A percentile compares a stretch with the other conserved stretches of the same genome.
Evolutionary conservation across 352 stramenopile species (phyloP).

Genomic region (Phytophthora megakarya): DNA sequence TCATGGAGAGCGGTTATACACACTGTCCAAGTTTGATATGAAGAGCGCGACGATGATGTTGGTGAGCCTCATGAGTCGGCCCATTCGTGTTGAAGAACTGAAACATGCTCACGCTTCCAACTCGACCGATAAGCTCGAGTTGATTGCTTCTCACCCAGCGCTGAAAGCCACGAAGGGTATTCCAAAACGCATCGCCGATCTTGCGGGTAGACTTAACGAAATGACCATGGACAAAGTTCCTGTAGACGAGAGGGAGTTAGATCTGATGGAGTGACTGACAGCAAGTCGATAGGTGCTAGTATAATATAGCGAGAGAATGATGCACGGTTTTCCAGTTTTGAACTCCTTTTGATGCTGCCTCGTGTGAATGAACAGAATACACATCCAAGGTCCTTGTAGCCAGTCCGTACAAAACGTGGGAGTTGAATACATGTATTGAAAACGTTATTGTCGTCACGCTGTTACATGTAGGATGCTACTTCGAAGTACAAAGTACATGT

Average conservation of each 20-base stretch:
- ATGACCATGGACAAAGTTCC: slow-evolving; percentile 70
- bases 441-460: too few species aligned
- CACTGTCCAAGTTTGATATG: slow-evolving; percentile 64
- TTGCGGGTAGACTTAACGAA: slow-evolving; percentile 71
- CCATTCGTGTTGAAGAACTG: slow-evolving; percentile 72
- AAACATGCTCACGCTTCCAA: slow-evolving; percentile 39
- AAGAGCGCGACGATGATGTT: slow-evolving; percentile 80
- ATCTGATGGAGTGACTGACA: slow-evolving; percentile 41
- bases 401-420: too few species aligned
- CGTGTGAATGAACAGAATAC: too few species aligned
- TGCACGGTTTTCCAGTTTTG: neutral
- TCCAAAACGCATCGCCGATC: slow-evolving; percentile 72
- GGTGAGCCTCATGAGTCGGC: slow-evolving; percentile 73
- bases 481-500: too few species aligned
- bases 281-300: slow-evolving; percentile 8
- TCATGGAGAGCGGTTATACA: slow-evolving; percentile 72
- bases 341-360: too few species aligned
- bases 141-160: slow-evolving; percentile 74
- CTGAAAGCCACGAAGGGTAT: slow-evolving; percentile 64
- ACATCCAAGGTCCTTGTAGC: too few species aligned
- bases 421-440: too few species aligned
- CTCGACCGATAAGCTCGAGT: slow-evolving; percentile 69
- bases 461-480: too few species aligned
- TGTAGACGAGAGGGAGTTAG: slow-evolving; percentile 39
- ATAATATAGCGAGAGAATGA: slow-evolving; percentile 22